Conservation (phyloP, 208 protist species). For the Crithidia mellificae region DNA sequence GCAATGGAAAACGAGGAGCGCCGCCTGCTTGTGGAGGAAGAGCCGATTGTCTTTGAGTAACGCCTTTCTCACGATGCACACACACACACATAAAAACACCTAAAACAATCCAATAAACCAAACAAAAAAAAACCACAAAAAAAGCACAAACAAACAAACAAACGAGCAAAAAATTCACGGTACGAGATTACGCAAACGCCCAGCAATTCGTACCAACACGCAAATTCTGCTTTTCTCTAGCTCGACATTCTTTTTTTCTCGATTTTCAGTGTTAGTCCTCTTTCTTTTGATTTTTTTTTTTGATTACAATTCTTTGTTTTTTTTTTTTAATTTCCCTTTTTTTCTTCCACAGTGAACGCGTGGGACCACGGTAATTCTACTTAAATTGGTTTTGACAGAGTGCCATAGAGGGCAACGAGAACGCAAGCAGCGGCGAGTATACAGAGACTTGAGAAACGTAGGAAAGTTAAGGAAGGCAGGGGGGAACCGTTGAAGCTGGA, state of each 20-base stretch:
- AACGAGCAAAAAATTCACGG: too few relatives aligned
- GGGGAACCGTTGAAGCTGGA: too few relatives aligned
- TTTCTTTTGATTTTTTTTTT: constrained; percentile 24
- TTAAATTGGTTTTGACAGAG: background rate
- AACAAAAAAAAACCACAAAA: background rate
- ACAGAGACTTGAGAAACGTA: too few relatives aligned
- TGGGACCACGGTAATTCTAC: background rate
- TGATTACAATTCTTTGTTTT: constrained; percentile 1
- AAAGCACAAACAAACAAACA: too few relatives aligned
- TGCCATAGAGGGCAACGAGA: background rate
- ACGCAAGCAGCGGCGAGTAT: background rate
- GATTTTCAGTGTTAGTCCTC: background rate
- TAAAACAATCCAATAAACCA: background rate
- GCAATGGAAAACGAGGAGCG: constrained; percentile 31
- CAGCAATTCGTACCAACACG: background rate
- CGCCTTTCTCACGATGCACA: background rate
- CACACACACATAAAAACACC: background rate
- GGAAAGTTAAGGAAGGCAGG: too few relatives aligned
- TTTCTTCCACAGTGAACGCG: constrained; percentile 5
- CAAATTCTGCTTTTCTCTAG: constrained; percentile 8
- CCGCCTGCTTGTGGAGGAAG: constrained; percentile 31
- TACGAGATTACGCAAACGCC: background rate
- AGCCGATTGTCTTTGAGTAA: constrained; percentile 43
- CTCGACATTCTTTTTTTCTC: constrained; percentile 7
- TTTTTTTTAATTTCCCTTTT: constrained; percentile 22